phyloP scores from a whole-genome alignment of 768 basidiomycete species.

The Royoungia palumana region DNA sequence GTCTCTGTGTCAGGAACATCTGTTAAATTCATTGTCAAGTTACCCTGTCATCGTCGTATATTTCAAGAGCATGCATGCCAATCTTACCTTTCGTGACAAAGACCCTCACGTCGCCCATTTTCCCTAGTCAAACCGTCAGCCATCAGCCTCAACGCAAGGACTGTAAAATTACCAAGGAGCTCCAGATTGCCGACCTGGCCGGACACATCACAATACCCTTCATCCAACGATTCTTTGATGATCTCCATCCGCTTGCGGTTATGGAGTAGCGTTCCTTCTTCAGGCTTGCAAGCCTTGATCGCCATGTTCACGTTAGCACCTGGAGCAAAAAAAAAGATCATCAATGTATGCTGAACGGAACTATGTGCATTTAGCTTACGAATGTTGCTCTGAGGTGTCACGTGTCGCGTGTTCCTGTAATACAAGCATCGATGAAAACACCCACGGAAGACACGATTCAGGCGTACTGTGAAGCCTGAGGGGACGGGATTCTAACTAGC shows the following conservation, averaged over 20 bases:
- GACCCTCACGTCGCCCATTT: slow-evolving; percentile 59
- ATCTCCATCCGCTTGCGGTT: slow-evolving; percentile 67
- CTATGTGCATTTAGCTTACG: slow-evolving; percentile 26
- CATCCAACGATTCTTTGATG: slow-evolving; percentile 72
- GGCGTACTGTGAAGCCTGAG: slow-evolving; percentile 20
- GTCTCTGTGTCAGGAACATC: slow-evolving; percentile 52
- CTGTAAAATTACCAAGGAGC: slow-evolving; percentile 47
- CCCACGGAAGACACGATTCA: not conserved
- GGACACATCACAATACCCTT: slow-evolving; percentile 80
- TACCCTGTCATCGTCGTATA: not conserved
- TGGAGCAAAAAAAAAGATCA: slow-evolving; percentile 1
- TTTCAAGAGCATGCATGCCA: not conserved
- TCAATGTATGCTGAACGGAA: not conserved
- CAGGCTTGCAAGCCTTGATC: slow-evolving; percentile 67
- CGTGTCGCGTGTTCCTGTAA: slow-evolving; percentile 21
- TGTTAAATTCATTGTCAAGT: slow-evolving; percentile 27
- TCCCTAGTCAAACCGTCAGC: slow-evolving; percentile 37
- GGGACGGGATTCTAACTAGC: slow-evolving; percentile 12
- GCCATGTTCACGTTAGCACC: slow-evolving; percentile 69
- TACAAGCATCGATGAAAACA: not conserved
- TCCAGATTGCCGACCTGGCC: slow-evolving; percentile 60
- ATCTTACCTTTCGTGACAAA: slow-evolving; percentile 59
- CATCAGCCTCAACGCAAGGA: not conserved
- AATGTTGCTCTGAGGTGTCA: slow-evolving; percentile 44
- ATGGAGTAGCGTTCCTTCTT: slow-evolving; percentile 56